A percentile compares a stretch with the other conserved stretches of the same genome.
Conservation (phyloP, 2,329 filamentous ascomycete species). For the Ophiostoma pallidulum region DNA sequence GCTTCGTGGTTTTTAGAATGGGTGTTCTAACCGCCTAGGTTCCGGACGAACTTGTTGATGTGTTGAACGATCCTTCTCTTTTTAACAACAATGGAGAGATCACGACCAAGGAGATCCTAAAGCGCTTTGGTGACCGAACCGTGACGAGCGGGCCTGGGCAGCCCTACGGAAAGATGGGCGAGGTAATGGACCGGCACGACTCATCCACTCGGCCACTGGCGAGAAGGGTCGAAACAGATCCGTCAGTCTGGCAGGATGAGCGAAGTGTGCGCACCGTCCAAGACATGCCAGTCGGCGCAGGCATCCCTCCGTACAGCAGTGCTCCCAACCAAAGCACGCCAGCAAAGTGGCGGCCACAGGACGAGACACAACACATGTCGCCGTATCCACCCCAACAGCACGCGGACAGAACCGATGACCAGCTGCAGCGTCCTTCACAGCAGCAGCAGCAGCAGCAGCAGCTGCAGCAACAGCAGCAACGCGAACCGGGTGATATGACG, state of each 20-base stretch:
- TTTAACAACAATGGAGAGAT: constrained; percentile 78
- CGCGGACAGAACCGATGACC: constrained; percentile 35
- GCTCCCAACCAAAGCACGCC: constrained; percentile 38
- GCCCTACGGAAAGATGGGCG: constrained; percentile 50
- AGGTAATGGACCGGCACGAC: constrained; percentile 48
- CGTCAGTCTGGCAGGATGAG: constrained; percentile 73
- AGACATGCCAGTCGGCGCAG: constrained; percentile 35
- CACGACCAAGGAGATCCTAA: constrained; percentile 94
- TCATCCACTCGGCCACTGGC: constrained; percentile 46
- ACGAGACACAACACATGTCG: constrained; percentile 32
- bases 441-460: neutral
- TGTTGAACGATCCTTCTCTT: constrained; percentile 72
- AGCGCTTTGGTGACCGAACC: constrained; percentile 74
- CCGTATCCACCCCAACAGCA: constrained; percentile 32
- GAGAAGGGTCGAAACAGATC: constrained; percentile 75
- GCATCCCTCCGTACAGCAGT: constrained; percentile 12
- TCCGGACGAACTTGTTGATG: constrained; percentile 79
- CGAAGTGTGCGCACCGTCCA: constrained; percentile 72
- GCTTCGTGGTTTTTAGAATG: constrained; percentile 17
- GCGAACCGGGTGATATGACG: constrained; percentile 6
- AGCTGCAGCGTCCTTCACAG: constrained; percentile 29
- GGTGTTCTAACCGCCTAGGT: constrained; percentile 47
- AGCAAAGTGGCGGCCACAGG: constrained; percentile 39
- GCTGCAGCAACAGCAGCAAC: constrained; percentile 12
- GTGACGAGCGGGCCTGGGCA: constrained; percentile 37